These are phyloP conservation scores for Leccinum uliginosum DNA, from an alignment of 768 basidiomycete genomes.

Conservation along the genomic window DNA sequence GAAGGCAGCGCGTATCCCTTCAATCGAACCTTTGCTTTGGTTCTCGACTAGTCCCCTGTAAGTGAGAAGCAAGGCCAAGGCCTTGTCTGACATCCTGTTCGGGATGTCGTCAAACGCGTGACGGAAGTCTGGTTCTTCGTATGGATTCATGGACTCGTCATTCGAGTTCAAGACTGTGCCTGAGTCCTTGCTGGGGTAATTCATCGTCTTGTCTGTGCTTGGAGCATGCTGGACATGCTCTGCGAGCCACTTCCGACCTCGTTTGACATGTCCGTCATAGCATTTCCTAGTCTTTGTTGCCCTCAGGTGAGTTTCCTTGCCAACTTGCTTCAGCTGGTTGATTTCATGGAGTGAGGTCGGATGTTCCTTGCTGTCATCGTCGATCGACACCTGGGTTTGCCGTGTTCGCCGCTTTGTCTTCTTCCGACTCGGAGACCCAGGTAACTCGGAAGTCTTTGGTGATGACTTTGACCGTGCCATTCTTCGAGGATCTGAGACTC, in stretches of 20 bases:
- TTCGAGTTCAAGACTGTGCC: too few relatives aligned
- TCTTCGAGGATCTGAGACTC: too few relatives aligned
- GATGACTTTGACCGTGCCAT: too few relatives aligned
- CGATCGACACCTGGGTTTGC: not conserved
- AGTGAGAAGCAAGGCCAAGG: not conserved
- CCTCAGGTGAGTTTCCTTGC: slow-evolving; percentile 1
- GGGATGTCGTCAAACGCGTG: not conserved
- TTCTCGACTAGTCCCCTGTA: not conserved
- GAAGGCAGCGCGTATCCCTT: slow-evolving; percentile 3
- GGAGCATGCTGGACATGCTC: not conserved
- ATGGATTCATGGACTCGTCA: too few relatives aligned
- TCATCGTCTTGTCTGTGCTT: too few relatives aligned
- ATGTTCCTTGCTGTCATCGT: not conserved
- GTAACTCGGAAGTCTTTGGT: too few relatives aligned
- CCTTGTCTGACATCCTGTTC: not conserved
- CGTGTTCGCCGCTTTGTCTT: too few relatives aligned
- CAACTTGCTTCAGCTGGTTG: not conserved
- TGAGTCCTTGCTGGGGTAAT: too few relatives aligned
- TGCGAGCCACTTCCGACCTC: not conserved
- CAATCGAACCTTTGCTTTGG: not conserved
- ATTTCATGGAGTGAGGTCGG: not conserved
- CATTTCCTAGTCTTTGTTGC: not conserved
- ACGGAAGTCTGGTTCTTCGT: not conserved
- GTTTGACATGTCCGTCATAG: slow-evolving; percentile 1
- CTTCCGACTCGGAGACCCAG: too few relatives aligned